phyloP scores from a whole-genome alignment of 2,329 filamentous ascomycete genomes.

The Colletotrichum sp. region DNA sequence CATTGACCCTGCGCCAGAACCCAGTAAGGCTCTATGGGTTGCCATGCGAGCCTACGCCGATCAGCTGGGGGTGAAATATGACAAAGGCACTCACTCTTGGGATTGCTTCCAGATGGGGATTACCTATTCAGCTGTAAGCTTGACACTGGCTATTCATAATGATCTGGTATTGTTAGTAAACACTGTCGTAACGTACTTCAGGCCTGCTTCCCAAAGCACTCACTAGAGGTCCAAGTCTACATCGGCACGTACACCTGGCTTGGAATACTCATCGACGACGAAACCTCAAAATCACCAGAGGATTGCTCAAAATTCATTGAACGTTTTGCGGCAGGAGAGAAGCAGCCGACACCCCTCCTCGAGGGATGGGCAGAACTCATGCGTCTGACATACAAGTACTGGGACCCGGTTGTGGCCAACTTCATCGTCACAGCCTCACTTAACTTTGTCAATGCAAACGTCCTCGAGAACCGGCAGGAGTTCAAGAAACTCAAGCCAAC shows the following conservation, averaged over 20 bases:
- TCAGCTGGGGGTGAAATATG: background rate
- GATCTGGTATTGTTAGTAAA: rapidly evolving
- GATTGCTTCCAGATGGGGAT: background rate
- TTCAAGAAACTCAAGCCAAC: background rate
- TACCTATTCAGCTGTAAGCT: background rate
- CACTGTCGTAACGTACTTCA: background rate
- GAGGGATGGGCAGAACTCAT: background rate
- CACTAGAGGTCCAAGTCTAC: background rate
- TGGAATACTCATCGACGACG: background rate
- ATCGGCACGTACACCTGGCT: background rate
- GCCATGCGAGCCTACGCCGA: background rate
- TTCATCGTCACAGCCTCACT: background rate
- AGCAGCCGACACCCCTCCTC: background rate
- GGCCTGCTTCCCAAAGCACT: background rate
- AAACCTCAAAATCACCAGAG: background rate
- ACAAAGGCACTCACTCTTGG: background rate
- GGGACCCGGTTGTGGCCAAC: background rate
- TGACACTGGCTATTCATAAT: background rate
- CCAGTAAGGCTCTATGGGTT: background rate
- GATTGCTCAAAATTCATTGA: background rate
- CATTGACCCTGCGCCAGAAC: background rate
- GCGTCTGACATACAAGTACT: background rate
- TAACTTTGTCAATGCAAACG: background rate
- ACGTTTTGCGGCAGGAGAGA: background rate
- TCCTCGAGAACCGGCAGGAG: background rate